A percentile compares a stretch with the other conserved stretches of the same genome.
Evolutionary conservation across 2,329 filamentous ascomycete genomes (phyloP).

Genomic region (Stylonectria norvegica): DNA sequence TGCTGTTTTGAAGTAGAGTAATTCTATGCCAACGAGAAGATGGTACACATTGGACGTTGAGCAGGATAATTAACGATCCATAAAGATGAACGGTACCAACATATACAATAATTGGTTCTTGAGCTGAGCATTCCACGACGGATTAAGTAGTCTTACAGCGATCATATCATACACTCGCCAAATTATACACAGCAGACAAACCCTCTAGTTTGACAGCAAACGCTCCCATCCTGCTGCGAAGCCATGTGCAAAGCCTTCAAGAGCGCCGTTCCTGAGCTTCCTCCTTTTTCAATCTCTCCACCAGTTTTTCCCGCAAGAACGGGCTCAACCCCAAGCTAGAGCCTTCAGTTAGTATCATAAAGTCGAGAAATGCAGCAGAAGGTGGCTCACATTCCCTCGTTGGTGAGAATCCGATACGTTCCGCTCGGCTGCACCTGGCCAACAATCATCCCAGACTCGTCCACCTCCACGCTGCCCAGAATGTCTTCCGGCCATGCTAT

Average conservation of each 20-base stretch:
- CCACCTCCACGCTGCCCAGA: constrained; percentile 63
- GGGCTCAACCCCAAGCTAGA: constrained; percentile 32
- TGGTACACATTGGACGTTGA: too few species aligned
- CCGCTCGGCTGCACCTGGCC: constrained; percentile 58
- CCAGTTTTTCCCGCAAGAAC: constrained; percentile 52
- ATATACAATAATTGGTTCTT: too few species aligned
- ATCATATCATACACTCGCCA: background rate
- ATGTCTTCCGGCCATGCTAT: constrained; percentile 71
- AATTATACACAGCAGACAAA: constrained; percentile 2
- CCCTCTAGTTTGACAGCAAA: background rate
- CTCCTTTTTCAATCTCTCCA: constrained; percentile 51
- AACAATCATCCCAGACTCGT: constrained; percentile 54
- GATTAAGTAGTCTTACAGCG: background rate
- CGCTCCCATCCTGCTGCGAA: constrained; percentile 1
- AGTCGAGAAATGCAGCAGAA: background rate
- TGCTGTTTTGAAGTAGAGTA: too few species aligned
- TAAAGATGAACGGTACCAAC: too few species aligned
- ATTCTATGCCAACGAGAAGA: too few species aligned
- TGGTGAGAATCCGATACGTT: constrained; percentile 62
- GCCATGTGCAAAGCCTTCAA: constrained; percentile 1
- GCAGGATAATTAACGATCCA: too few species aligned
- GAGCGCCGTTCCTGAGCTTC: constrained; percentile 38
- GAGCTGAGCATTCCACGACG: too few species aligned
- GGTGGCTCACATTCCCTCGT: constrained; percentile 62
- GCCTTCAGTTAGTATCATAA: background rate